These are phyloP conservation scores for Mortierella sp. DNA, from an alignment of 371 early-diverging fungal genomes.

Conservation along the genomic window DNA sequence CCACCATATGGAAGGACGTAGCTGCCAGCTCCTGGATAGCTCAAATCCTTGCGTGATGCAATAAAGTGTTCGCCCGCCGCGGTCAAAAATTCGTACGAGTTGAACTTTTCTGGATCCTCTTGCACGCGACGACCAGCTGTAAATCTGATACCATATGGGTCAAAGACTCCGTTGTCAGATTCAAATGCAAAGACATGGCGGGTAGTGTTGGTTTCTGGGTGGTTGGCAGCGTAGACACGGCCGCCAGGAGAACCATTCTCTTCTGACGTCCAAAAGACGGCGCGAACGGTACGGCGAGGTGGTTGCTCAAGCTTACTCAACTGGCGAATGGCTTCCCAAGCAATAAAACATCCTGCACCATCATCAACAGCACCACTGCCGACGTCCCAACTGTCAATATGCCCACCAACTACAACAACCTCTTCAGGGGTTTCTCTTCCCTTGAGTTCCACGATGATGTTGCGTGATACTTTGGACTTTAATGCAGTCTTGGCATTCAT, in stretches of 20 bases:
- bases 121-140: slow-evolving; percentile 24
- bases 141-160: slow-evolving; percentile 64
- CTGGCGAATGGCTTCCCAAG: slow-evolving; percentile 66
- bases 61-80: slow-evolving; percentile 48
- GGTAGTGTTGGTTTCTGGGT: slow-evolving; percentile 54
- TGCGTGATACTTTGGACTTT: slow-evolving; percentile 56
- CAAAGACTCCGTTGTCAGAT: slow-evolving; percentile 67
- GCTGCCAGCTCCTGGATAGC: slow-evolving; percentile 45
- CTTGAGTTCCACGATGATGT: slow-evolving; percentile 65
- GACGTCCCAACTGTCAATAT: slow-evolving; percentile 73
- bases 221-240: slow-evolving; percentile 61
- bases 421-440: slow-evolving; percentile 65
- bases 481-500: slow-evolving; percentile 59
- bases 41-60: slow-evolving; percentile 41
- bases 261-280: slow-evolving; percentile 71
- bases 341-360: slow-evolving; percentile 66
- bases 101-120: slow-evolving; percentile 38
- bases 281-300: slow-evolving; percentile 69
- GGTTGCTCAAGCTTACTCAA: slow-evolving; percentile 47
- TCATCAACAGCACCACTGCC: slow-evolving; percentile 69
- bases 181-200: slow-evolving; percentile 67
- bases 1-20: slow-evolving; percentile 36
- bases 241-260: slow-evolving; percentile 66
- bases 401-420: slow-evolving; percentile 67
- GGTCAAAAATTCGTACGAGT: slow-evolving; percentile 41